Conservation (phyloP, 192 early-diverging fungal species). For the Coemansia sp. region DNA sequence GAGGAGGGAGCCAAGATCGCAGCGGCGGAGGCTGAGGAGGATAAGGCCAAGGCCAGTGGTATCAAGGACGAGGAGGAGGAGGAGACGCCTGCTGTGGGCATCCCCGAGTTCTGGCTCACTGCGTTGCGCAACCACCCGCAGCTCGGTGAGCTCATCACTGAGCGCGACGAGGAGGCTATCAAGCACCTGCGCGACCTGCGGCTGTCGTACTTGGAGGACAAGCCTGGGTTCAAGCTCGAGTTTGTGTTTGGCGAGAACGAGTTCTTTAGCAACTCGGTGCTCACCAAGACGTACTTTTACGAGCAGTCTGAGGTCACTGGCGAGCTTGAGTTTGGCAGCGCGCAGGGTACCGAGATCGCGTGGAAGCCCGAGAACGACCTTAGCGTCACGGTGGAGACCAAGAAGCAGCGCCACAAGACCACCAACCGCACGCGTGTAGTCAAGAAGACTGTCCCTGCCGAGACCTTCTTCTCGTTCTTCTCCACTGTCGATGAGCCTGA, state of each 20-base stretch:
- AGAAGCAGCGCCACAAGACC: constrained; percentile 98
- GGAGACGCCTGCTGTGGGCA: constrained; percentile 57
- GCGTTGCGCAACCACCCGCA: constrained; percentile 82
- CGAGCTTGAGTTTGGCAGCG: constrained; percentile 88
- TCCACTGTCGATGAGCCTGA: constrained; percentile 72
- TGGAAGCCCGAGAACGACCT: constrained; percentile 99
- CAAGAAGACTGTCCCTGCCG: constrained; percentile 94
- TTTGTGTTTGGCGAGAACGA: constrained; percentile 90
- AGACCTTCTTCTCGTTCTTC: constrained; percentile 99
- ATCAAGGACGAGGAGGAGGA: constrained; percentile 51
- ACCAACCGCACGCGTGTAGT: constrained; percentile 98
- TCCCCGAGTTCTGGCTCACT: constrained; percentile 98
- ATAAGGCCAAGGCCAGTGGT: constrained; percentile 45
- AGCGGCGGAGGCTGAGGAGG: constrained; percentile 60
- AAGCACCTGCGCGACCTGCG: constrained; percentile 90
- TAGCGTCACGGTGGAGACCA: constrained; percentile 90
- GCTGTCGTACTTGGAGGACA: constrained; percentile 74
- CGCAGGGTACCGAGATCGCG: constrained; percentile 84
- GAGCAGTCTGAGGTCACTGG: constrained; percentile 77
- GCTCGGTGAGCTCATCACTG: constrained; percentile 83
- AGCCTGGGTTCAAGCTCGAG: constrained; percentile 93
- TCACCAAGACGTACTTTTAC: constrained; percentile 94
- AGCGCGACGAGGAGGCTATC: constrained; percentile 85
- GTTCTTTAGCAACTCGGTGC: constrained; percentile 81
- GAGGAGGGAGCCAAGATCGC: constrained; percentile 63